Evolutionary conservation across 1,139 yeast genomes (phyloP), one percentile per base, ranked within the genome.

Genomic region (Saccharomyces hybrid): DNA sequence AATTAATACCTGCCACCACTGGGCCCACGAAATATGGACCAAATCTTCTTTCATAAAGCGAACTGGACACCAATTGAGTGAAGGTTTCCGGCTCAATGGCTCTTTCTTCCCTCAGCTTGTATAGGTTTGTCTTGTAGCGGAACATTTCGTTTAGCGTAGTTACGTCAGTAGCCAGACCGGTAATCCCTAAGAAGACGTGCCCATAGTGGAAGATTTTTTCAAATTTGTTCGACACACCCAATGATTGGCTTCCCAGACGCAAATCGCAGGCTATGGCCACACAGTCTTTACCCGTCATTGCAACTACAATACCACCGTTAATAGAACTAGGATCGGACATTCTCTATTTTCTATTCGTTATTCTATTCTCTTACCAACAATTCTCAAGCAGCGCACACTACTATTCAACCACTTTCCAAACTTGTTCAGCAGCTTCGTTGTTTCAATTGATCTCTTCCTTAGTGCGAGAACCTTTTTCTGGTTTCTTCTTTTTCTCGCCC

Each of bases 21-120:
- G 99, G 99, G 1, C 97, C 96, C 41, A 90, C 89, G 66, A 95
- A 95, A 78, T 89, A 95, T 5, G 99, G 99, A 0, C 98, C 98
- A 70, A 95, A 95, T 73, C 95, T 85, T 68, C 82, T 85, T 70
- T 89, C 96, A 71, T 93, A 95, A 61, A 95, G 78, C 29, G 97
- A 83, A 16, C 96, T 81, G 47, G 96, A 86, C 28, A 95, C 95
- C 63, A 95, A 79, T 70, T 93, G 90, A 54, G 99, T 96, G 72
- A 93, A 87, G 0, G 96, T 88, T 64, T 84, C 83, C 7, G 99
- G 99, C 73, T 93, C 98, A 65, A 95, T 89, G 50, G 79, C 76
- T 63, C 97, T 82, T 70, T 91, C 98, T 72, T 95, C 99, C 66
- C 89, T 81, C 74, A 95, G 79, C 71, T 88, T 89, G 75, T 91